Evolutionary conservation across 805 yeast species (phyloP), one percentile per base, ranked within the genome.

Genomic region (Candida mattraensis): DNA sequence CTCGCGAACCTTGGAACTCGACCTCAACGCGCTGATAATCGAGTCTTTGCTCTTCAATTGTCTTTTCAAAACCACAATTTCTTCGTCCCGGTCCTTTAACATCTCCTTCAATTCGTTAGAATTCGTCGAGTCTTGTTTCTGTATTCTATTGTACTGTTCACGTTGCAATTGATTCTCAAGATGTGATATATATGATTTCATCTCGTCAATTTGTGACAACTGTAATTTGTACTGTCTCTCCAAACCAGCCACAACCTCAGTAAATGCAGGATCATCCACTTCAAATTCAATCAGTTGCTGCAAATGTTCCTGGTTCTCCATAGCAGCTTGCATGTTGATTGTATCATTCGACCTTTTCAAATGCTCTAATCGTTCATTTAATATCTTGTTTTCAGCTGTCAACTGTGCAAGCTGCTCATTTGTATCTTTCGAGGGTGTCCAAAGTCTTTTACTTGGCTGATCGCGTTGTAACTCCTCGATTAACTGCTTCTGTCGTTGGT

Each of bases 1-100:
- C 18, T 65, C 76, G 21, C 89, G 70, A 21, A 83, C 69, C 49
- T 79, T 71, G 22, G 77, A 70, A 3, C 86, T 76, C 29, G 83
- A 76, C 22, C 81, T 76, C 37, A 87, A 63, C 1, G 91, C 87
- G 41, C 74, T 76, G 39, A 88, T 84, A 45, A 88, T 80, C 29
- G 80, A 78, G 48, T 87, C 95, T 57, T 87, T 88, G 44, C 83
- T 85, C 29, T 73, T 70, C 24, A 85, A 51, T 28, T 74, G 68
- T 32, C 76, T 81, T 48, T 73, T 72, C 46, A 89, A 64, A 33
- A 80, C 87, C 30, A 61, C 49, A 10, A 88, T 75, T 50, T 84
- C 91, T 30, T 79, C 86, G 39, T 75, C 80, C 47, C 80, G 81
- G 28, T 80, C 84, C 42, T 68, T 67, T 37, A 79, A 50, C 7